These are phyloP conservation scores for Auriscalpium orientale DNA, from an alignment of 768 basidiomycete genomes.

Conservation along the genomic window DNA sequence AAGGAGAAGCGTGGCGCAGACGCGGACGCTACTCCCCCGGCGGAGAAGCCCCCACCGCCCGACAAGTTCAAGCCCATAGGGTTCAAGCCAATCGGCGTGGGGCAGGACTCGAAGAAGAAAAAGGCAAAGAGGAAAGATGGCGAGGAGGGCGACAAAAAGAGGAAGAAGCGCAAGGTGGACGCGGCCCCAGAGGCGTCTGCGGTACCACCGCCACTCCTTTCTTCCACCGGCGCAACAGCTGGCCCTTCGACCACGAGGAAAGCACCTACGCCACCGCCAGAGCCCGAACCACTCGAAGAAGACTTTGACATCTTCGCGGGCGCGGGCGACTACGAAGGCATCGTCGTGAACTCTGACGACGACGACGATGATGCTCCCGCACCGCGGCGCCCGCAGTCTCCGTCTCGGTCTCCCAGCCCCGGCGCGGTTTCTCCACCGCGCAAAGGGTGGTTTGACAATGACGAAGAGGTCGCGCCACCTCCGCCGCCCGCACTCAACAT, in stretches of 20 bases:
- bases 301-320: conserved; percentile 85
- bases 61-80: conserved; percentile 49
- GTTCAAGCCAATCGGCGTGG: conserved; percentile 52
- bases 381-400: background rate
- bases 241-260: conserved; percentile 6
- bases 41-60: conserved; percentile 19
- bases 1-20: conserved; percentile 47
- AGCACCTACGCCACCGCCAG: conserved; percentile 19
- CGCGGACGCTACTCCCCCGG: conserved; percentile 7
- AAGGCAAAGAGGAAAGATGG: conserved; percentile 35
- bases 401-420: background rate
- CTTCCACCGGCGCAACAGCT: background rate
- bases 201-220: conserved; percentile 9
- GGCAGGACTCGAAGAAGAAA: conserved; percentile 37
- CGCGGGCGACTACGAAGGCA: conserved; percentile 75
- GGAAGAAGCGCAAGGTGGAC: conserved; percentile 49
- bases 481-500: background rate
- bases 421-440: background rate
- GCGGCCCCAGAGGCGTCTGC: background rate
- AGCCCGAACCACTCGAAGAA: conserved; percentile 41
- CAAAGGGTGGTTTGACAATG: conserved; percentile 9
- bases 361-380: conserved; percentile 11
- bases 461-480: background rate
- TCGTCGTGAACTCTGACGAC: conserved; percentile 44
- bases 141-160: conserved; percentile 41